A percentile compares a stretch with the other conserved stretches of the same genome.
These are phyloP conservation scores for Nakazawaea siamensis DNA, from an alignment of 805 yeast species.

Conservation along the genomic window DNA sequence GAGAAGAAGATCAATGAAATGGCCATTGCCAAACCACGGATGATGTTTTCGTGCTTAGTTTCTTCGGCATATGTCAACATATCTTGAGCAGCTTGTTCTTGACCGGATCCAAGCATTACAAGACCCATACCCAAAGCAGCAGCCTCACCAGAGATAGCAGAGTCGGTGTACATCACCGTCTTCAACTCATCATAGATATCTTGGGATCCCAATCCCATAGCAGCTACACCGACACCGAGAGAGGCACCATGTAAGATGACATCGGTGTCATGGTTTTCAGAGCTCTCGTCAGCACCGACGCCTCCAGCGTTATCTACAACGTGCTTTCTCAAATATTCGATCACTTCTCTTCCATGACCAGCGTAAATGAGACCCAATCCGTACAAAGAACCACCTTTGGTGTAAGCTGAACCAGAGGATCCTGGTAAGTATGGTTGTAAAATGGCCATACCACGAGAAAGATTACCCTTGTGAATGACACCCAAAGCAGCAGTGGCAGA, in stretches of 20 bases:
- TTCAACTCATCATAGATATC: conserved; percentile 74
- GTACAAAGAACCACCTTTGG: conserved; percentile 92
- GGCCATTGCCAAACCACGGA: conserved; percentile 88
- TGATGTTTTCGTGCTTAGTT: conserved; percentile 92
- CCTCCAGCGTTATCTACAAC: conserved; percentile 40
- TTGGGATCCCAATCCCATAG: conserved; percentile 80
- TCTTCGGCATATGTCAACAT: conserved; percentile 90
- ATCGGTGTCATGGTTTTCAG: conserved; percentile 65
- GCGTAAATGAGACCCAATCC: conserved; percentile 93
- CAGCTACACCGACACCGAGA: conserved; percentile 92
- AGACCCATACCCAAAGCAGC: conserved; percentile 96
- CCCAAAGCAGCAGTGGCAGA: conserved; percentile 97
- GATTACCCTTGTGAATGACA: conserved; percentile 91
- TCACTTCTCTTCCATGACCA: conserved; percentile 87
- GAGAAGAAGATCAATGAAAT: conserved; percentile 83
- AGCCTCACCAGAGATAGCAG: conserved; percentile 92
- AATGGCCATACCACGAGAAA: conserved; percentile 81
- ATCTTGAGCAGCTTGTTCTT: conserved; percentile 58
- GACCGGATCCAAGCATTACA: conserved; percentile 88
- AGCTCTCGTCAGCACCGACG: conserved; percentile 27
- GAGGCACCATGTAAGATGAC: conserved; percentile 93
- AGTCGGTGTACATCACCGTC: conserved; percentile 78
- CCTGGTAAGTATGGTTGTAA: conserved; percentile 91
- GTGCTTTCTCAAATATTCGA: conserved; percentile 67
- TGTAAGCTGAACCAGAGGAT: conserved; percentile 67